Conservation (phyloP, 116 monocot genomes). For the Thalassia testudinum region DNA sequence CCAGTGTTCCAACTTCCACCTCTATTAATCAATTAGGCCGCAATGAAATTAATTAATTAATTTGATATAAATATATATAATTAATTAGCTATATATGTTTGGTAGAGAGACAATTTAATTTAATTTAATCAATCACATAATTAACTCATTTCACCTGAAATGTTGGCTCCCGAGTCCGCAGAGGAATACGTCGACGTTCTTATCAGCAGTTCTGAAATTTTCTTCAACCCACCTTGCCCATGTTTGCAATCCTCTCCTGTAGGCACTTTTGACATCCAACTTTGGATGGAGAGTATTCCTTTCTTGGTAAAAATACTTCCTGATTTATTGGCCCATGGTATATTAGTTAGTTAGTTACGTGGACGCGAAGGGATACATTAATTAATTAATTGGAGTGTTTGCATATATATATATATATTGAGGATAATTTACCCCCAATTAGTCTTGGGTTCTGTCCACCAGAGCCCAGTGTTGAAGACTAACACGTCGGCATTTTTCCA, state of each 20-base stretch:
- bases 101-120: no score
- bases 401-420: not conserved
- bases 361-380: no score
- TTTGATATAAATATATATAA: not conserved
- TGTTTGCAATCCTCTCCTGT: constrained; percentile 53
- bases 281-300: constrained; percentile 52
- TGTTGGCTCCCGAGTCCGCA: constrained; percentile 85
- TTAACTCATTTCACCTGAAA: constrained; percentile 54
- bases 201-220: constrained; percentile 41
- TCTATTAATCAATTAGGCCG: constrained; percentile 16
- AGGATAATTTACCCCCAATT: constrained; percentile 43
- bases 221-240: constrained; percentile 85
- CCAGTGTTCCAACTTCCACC: constrained; percentile 96
- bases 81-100: no score
- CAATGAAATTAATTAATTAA: not conserved
- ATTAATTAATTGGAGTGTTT: not conserved
- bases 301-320: constrained; percentile 82
- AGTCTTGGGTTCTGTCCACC: constrained; percentile 88
- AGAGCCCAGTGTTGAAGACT: constrained; percentile 81
- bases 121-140: no score
- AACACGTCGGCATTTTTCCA: constrained; percentile 72
- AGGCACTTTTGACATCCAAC: constrained; percentile 74
- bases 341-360: no score
- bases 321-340: constrained; percentile 12
- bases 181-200: constrained; percentile 44